A percentile compares a stretch with the other conserved stretches of the same genome.
phyloP scores from a whole-genome alignment of 805 yeast species.

The Pichia ethanolica region DNA sequence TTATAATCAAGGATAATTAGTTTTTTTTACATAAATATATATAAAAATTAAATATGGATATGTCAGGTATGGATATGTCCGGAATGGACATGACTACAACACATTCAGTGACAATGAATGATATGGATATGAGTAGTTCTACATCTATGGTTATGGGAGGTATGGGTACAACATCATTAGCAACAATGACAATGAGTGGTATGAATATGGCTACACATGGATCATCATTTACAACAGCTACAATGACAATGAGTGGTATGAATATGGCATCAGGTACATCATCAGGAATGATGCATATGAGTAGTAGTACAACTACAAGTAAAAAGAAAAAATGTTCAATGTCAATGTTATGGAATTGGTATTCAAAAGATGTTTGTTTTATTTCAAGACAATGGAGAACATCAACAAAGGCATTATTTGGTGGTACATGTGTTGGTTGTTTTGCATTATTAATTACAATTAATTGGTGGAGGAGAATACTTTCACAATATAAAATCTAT shows the following conservation, averaged over 20 bases:
- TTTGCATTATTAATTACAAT: conserved; percentile 10
- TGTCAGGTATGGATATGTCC: conserved; percentile 7
- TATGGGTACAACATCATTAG: neutral
- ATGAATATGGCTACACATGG: neutral
- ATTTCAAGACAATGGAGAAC: conserved; percentile 14
- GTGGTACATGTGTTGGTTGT: conserved; percentile 17
- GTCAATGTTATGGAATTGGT: conserved; percentile 20
- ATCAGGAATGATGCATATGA: too few relatives aligned
- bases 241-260: neutral
- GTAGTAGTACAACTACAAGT: too few relatives aligned
- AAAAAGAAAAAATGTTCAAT: conserved; percentile 9
- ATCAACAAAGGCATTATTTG: conserved; percentile 12
- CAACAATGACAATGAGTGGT: neutral
- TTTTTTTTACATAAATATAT: neutral
- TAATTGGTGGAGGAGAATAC: conserved; percentile 16
- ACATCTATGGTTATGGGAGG: neutral
- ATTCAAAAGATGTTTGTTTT: conserved; percentile 12
- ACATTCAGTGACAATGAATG: neutral
- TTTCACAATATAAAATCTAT: conserved; percentile 9
- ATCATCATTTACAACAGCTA: neutral
- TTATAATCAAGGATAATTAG: too few relatives aligned
- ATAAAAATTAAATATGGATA: neutral
- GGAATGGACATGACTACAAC: too few relatives aligned
- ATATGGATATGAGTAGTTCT: neutral
- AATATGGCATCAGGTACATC: neutral